phyloP scores from a whole-genome alignment of 345 rosid genomes.

The Euphorbia lathyris region DNA sequence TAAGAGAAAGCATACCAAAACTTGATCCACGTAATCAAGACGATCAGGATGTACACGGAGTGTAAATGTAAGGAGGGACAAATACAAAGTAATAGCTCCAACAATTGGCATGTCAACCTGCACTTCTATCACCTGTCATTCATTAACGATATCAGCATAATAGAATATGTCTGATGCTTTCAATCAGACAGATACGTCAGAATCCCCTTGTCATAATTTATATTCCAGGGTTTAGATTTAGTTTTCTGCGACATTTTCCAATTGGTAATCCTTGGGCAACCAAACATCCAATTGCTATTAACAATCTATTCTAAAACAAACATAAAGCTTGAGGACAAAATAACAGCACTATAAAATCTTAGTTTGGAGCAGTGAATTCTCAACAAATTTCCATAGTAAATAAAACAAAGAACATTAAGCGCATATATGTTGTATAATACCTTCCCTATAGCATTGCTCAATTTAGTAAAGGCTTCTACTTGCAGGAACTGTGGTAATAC shows the following conservation, averaged over 20 bases:
- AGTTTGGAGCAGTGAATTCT: background rate
- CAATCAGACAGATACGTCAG: background rate
- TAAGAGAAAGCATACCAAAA: constrained; percentile 57
- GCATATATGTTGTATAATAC: constrained; percentile 26
- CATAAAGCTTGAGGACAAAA: background rate
- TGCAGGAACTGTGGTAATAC: constrained; percentile 88
- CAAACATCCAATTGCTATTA: background rate
- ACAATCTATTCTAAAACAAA: background rate
- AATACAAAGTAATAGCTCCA: constrained; percentile 87
- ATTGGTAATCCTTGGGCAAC: background rate
- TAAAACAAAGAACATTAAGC: background rate
- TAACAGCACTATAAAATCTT: background rate
- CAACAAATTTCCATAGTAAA: background rate
- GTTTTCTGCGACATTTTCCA: background rate
- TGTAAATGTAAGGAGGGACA: constrained; percentile 92
- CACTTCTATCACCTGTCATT: constrained; percentile 79
- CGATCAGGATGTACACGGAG: constrained; percentile 96
- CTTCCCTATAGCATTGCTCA: constrained; percentile 96
- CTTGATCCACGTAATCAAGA: constrained; percentile 97
- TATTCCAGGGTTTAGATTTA: background rate
- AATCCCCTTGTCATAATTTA: background rate
- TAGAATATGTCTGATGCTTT: background rate
- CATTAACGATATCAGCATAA: constrained; percentile 13
- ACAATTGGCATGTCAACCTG: constrained; percentile 86
- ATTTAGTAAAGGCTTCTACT: constrained; percentile 96